Conservation (phyloP, 108 stramenopile genomes). For the Cyclostephanos invisitatus region DNA sequence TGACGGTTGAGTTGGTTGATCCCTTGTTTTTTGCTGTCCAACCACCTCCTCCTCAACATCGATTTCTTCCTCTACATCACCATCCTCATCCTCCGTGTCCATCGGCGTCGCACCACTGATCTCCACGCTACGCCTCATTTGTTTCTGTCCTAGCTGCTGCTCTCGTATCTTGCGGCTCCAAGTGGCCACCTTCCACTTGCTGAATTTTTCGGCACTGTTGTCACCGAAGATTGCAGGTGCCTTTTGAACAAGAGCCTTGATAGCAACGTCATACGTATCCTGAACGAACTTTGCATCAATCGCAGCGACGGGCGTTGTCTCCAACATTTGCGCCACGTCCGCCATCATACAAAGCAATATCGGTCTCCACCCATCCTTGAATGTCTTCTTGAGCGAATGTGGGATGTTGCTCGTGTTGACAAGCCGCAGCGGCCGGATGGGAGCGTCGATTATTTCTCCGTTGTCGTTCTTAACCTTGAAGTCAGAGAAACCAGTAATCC, state of each 20-base stretch:
- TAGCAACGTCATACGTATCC: slow-evolving; percentile 10
- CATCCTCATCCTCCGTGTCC: slow-evolving; percentile 1
- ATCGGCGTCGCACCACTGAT: background rate
- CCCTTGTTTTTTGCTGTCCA: too few species aligned
- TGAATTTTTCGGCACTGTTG: slow-evolving; percentile 14
- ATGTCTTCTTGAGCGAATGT: slow-evolving; percentile 28
- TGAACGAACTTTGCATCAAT: slow-evolving; percentile 10
- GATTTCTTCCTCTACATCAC: background rate
- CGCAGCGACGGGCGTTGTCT: background rate
- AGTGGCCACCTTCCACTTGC: slow-evolving; percentile 25
- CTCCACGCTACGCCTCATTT: background rate
- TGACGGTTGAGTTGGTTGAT: background rate
- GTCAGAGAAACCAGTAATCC: slow-evolving; percentile 35
- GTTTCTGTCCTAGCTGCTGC: slow-evolving; percentile 8
- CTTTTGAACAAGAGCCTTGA: slow-evolving; percentile 12
- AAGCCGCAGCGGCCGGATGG: slow-evolving; percentile 22
- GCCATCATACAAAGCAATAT: slow-evolving; percentile 24
- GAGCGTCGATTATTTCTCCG: slow-evolving; percentile 27
- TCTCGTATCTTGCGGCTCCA: slow-evolving; percentile 33
- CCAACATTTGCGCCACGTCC: slow-evolving; percentile 22
- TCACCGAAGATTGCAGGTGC: slow-evolving; percentile 13
- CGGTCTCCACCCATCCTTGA: slow-evolving; percentile 46
- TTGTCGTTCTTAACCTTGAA: slow-evolving; percentile 28
- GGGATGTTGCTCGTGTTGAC: slow-evolving; percentile 16
- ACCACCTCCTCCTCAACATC: background rate